A percentile compares a stretch with the other conserved stretches of the same genome.
These are phyloP conservation scores for Kodamaea laetipori DNA, from an alignment of 805 yeast species.

Conservation along the genomic window DNA sequence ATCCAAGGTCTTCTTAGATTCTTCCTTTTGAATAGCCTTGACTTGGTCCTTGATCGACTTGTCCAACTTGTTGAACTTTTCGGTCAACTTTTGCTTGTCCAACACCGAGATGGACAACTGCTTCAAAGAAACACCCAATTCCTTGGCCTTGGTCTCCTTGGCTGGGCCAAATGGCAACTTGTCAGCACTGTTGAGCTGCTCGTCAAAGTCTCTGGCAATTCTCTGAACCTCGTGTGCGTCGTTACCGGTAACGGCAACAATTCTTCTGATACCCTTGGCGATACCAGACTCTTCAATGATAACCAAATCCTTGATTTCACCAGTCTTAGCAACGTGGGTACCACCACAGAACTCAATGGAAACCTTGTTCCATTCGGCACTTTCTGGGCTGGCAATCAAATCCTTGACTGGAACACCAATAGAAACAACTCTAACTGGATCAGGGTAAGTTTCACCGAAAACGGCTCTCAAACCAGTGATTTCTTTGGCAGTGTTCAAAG, in stretches of 20 bases:
- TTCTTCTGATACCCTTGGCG: slow-evolving; percentile 98
- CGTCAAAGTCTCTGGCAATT: slow-evolving; percentile 70
- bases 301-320: slow-evolving; percentile 89
- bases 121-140: slow-evolving; percentile 80
- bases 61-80: slow-evolving; percentile 74
- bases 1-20: slow-evolving; percentile 77
- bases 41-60: slow-evolving; percentile 85
- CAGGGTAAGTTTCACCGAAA: slow-evolving; percentile 98
- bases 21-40: slow-evolving; percentile 86
- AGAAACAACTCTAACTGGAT: slow-evolving; percentile 97
- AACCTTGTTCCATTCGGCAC: slow-evolving; percentile 70
- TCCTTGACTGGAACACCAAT: slow-evolving; percentile 91
- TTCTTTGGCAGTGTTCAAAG: slow-evolving; percentile 67
- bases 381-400: slow-evolving; percentile 68
- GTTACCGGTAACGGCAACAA: slow-evolving; percentile 93
- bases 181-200: slow-evolving; percentile 58
- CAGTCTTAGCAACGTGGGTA: slow-evolving; percentile 90
- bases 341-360: slow-evolving; percentile 99
- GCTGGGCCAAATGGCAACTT: slow-evolving; percentile 68
- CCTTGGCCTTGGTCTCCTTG: slow-evolving; percentile 83
- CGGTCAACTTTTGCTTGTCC: slow-evolving; percentile 73
- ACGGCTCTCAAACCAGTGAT: slow-evolving; percentile 94
- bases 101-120: slow-evolving; percentile 80
- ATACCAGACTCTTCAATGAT: slow-evolving; percentile 94
- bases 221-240: slow-evolving; percentile 91